Evolutionary conservation across 1,139 yeast genomes (phyloP), one percentile per base, ranked within the genome.

Genomic region (Debaryomyces sp.): DNA sequence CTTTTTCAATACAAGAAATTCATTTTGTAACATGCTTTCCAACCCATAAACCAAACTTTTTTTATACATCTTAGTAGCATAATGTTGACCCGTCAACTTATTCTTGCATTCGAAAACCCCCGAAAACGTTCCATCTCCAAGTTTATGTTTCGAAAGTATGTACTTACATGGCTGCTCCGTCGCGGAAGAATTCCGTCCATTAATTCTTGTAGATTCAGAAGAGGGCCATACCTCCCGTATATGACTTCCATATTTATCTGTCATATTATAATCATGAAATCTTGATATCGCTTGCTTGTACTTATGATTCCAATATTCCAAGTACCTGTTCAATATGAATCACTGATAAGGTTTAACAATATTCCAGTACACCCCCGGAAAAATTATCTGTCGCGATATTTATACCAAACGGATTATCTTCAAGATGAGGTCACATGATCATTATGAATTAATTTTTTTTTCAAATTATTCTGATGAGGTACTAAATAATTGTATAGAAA

Each of bases 1-100:
- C 72, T 73, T 68, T 50, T 78, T 73, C 30, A 84, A 71, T 2
- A 82, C 80, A 7, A 73, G 67, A 54, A 84, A 80, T 62, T 84
- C 89, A 57, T 80, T 81, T 47, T 80, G 79, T 29, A 84, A 60
- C 72, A 62, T 62, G 21, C 48, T 52, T 52, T 62, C 78, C 43
- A 69, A 52, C 1, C 78, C 78, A 52, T 63, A 71, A 13, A 73
- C 61, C 24, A 69, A 57, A 41, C 57, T 61, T 47, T 73, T 74
- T 32, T 56, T 54, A 55, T 71, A 74, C 50, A 64, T 59, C 48
- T 74, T 74, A 34, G 73, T 75, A 1, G 79, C 79, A 55, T 68
- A 73, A 50, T 70, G 75, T 45, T 54, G 57, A 0, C 70, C 69
- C 2, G 70, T 72, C 26, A 53, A 39, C 27, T 50, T 64, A 48